A percentile compares a stretch with the other conserved stretches of the same genome.
Conservation (phyloP, 306 rosid genomes). For the Medicago truncatula region MtrunA17r5.0-ANR NC_053043.1:13002501-13003000, state of each 20-base stretch:
- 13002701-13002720: background rate
- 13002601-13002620: too few relatives aligned
- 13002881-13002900: slow-evolving; percentile 28
- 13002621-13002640: background rate
- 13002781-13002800: background rate
- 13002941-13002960: slow-evolving; percentile 83
- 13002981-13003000: slow-evolving; percentile 97
- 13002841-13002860: background rate
- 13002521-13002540: background rate
- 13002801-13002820: background rate
- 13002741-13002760: background rate
- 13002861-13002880: background rate
- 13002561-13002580: too few relatives aligned
- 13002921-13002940: slow-evolving; percentile 53
- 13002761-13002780: background rate
- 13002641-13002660: background rate
- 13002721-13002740: background rate
- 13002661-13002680: background rate
- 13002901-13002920: slow-evolving; percentile 1
- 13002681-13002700: background rate
- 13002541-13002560: background rate
- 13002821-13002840: background rate
- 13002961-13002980: slow-evolving; percentile 87
- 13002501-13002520: background rate
- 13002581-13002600: too few relatives aligned